These are phyloP conservation scores for Amphichorda felina DNA, from an alignment of 2,329 filamentous ascomycete genomes.

Conservation along the genomic window DNA sequence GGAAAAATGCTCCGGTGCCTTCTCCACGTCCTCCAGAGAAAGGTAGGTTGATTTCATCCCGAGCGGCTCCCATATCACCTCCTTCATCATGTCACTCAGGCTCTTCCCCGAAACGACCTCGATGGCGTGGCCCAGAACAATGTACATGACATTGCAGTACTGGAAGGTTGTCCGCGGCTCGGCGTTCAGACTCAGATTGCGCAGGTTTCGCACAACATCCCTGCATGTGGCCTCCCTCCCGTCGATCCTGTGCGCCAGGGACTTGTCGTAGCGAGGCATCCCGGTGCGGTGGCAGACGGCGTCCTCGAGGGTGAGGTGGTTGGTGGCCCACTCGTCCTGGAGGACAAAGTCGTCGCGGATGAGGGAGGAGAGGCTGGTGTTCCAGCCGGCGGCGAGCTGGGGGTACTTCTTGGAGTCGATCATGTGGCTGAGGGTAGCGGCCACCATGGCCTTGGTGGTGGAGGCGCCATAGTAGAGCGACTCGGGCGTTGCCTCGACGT, in stretches of 20 bases:
- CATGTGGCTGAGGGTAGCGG: constrained; percentile 26
- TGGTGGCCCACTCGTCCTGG: constrained; percentile 29
- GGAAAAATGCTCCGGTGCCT: constrained; percentile 19
- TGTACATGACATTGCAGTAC: constrained; percentile 41
- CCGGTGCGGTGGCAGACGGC: constrained; percentile 32
- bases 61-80: constrained; percentile 30
- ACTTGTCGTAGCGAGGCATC: constrained; percentile 28
- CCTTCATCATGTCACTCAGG: constrained; percentile 26
- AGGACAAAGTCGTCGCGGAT: constrained; percentile 41
- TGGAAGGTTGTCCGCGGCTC: constrained; percentile 31
- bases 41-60: constrained; percentile 32
- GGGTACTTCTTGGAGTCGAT: constrained; percentile 14
- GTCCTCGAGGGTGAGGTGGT: constrained; percentile 40
- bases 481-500: constrained; percentile 26
- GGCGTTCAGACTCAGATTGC: constrained; percentile 28
- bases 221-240: constrained; percentile 15
- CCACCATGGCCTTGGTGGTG: constrained; percentile 43
- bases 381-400: no score
- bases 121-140: constrained; percentile 28
- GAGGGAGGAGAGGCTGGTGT: constrained; percentile 30
- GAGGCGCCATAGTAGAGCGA: constrained; percentile 45
- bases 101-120: constrained; percentile 24
- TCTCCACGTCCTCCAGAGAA: constrained; percentile 15
- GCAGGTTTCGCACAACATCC: constrained; percentile 28
- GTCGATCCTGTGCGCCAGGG: constrained; percentile 11